Evolutionary conservation across 768 basidiomycete genomes (phyloP), one percentile per base, ranked within the genome.

Genomic region (Amanita rubescens): DNA sequence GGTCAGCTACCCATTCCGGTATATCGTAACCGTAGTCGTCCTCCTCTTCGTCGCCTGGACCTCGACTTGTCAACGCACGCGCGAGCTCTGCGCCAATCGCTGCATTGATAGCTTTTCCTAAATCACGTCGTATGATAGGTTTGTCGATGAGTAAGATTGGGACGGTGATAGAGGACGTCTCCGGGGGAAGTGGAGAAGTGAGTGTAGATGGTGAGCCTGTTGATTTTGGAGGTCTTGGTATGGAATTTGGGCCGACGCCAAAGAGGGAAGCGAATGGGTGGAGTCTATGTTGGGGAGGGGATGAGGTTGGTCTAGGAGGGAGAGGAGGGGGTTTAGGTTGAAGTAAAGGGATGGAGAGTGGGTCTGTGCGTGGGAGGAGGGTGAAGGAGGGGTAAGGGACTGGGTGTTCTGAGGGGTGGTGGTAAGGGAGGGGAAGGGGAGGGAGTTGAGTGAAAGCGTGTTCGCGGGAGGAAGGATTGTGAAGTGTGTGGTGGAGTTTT

Each of bases 261-360:
- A 90, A 91, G n/a, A 94, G 75, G 1, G 85, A 85, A 0, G 88
- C 85, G 59, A 94, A 93, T 0, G 90, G 84, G 60, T 86, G 87
- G 24, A 77, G 66, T 10, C 90, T 74, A 0, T 87, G 72, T 45
- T 19, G 63, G 45, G 15, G 63, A 39, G 41, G 58, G 50, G 34
- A 55, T 53, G 3, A 45, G 56, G 11, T 57, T 57, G 73, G 71
- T 20, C 74, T 68, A 1, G 75, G 67, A 46, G 75, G 70, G n/a
- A 75, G 65, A 15, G 72, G n/a, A n/a, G n/a, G n/a, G n/a, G n/a
- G n/a, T n/a, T n/a, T n/a, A n/a, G n/a, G n/a, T n/a, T n/a, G n/a
- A 69, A 10, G 71, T n/a, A n/a, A n/a, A n/a, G n/a, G n/a, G n/a
- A n/a, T n/a, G n/a, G n/a, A n/a, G n/a, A n/a, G n/a, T n/a, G n/a